phyloP scores from a whole-genome alignment of 2,329 filamentous ascomycete genomes.

The Pseudogymnoascus sp. region DNA sequence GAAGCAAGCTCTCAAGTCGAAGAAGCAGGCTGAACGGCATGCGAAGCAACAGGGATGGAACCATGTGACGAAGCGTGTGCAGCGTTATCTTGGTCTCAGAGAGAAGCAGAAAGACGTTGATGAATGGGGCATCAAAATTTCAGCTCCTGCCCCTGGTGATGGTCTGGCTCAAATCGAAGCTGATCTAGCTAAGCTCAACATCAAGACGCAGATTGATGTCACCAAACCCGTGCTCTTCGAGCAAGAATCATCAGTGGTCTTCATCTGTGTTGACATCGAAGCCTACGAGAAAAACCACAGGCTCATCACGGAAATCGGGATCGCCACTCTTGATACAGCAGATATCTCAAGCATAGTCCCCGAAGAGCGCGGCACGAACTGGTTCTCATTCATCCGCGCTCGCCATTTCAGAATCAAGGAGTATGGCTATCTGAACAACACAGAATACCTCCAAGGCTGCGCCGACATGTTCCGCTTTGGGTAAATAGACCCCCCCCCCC shows the following conservation, averaged over 20 bases:
- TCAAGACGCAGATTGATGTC: conserved; percentile 32
- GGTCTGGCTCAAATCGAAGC: conserved; percentile 14
- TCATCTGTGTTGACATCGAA: conserved; percentile 77
- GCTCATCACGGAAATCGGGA: conserved; percentile 74
- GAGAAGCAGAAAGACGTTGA: conserved; percentile 16
- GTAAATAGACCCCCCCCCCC: conserved; percentile 33
- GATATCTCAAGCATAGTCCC: conserved; percentile 46
- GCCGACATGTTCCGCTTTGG: conserved; percentile 70
- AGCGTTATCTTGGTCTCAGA: conserved; percentile 65
- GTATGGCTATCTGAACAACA: conserved; percentile 56
- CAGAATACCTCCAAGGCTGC: conserved; percentile 59
- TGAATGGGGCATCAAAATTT: neutral
- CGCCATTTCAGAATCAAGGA: conserved; percentile 74
- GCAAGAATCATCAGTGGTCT: conserved; percentile 50
- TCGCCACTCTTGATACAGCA: conserved; percentile 68
- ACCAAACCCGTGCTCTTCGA: conserved; percentile 36
- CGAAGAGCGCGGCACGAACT: conserved; percentile 52
- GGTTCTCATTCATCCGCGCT: conserved; percentile 57
- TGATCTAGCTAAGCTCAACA: conserved; percentile 22
- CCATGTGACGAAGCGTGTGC: conserved; percentile 51
- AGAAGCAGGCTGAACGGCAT: conserved; percentile 38
- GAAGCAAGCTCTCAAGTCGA: conserved; percentile 38
- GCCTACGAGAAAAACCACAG: conserved; percentile 60
- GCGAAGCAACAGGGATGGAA: conserved; percentile 43
- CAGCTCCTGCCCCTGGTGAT: neutral